phyloP scores from a whole-genome alignment of 2,329 filamentous ascomycete species.

The Trichoderma citrinoviride region DNA sequence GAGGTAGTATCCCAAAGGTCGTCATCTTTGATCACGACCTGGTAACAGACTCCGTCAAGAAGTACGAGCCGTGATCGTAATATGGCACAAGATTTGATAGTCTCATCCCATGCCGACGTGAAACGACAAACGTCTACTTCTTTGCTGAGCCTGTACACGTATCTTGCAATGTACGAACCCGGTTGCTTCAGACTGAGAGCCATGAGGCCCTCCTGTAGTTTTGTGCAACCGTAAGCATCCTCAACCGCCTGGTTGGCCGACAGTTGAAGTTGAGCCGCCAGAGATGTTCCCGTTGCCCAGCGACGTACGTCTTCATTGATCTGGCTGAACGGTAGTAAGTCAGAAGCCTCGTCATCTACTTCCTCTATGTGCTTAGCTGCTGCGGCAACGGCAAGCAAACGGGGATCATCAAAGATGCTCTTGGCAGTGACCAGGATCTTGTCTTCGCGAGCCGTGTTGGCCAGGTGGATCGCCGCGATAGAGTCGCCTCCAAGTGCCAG shows the following conservation, averaged over 20 bases:
- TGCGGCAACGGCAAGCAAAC: conserved; percentile 1
- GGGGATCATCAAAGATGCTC: conserved; percentile 1
- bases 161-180: conserved; percentile 37
- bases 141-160: conserved; percentile 26
- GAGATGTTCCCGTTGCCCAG: background rate
- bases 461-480: conserved; percentile 27
- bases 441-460: background rate
- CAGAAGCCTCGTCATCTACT: background rate
- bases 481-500: conserved; percentile 28
- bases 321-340: background rate
- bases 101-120: conserved; percentile 20
- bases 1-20: background rate
- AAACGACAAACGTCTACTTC: conserved; percentile 24
- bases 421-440: background rate
- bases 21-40: conserved; percentile 17
- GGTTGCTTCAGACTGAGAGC: conserved; percentile 32
- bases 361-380: background rate
- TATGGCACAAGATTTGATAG: background rate
- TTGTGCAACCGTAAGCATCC: conserved; percentile 9
- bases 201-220: conserved; percentile 40
- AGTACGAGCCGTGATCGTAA: conserved; percentile 20
- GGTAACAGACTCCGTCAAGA: conserved; percentile 1
- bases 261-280: background rate
- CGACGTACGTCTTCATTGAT: background rate
- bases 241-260: conserved; percentile 1